Base-by-base conservation (phyloP, 768 basidiomycete genomes). In the Mycena maculata region DNA sequence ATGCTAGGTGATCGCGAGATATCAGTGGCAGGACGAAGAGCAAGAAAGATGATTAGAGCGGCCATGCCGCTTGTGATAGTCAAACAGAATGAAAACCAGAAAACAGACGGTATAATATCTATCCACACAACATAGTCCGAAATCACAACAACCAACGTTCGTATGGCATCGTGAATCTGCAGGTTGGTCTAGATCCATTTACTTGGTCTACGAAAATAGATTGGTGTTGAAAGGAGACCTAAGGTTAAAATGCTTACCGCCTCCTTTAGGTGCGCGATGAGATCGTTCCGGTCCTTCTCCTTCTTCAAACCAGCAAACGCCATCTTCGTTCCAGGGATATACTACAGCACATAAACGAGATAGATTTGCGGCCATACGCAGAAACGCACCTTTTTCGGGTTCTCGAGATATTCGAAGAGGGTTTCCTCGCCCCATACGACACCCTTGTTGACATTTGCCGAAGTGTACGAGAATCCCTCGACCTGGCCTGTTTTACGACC, bases 271-370 rank as follows among this genome's bases (percentile, higher is more conserved):
- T 85, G 89, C 64, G 95, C 89, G 75, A 98, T 87, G 75, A 99
- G 90, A 83, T 99, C 96, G 78, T 90, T 93, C 83, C 96, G 91
- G 80, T 98, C 96, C 87, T 96, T 95, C 12, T 94, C 94, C 89
- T 98, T 99, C 91, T 98, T 99, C 78, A 99, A 83, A 75, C 97
- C 97, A 71, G 96, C 95, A 74, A 98, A 98, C 63, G 96, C 96
- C 96, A 98, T 98, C 85, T 97, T 98, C 55, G 96, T 98, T 52
- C 96, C 96, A 41, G 94, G 94, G 71, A 96, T 96, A 84, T 95
- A 96, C 92, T 94, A 22, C 49, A 16, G 28, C 30, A 12, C 65
- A 22, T 31, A 18, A 33, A 23, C 8, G 13, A 31, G 1, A 13
- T 53, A 9, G 36, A 38, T 1, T 41, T 9, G 2, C 12, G 10